Evolutionary conservation across 1,139 yeast genomes (phyloP), one percentile per base, ranked within the genome.

Genomic region (Kazachstania sp.): DNA sequence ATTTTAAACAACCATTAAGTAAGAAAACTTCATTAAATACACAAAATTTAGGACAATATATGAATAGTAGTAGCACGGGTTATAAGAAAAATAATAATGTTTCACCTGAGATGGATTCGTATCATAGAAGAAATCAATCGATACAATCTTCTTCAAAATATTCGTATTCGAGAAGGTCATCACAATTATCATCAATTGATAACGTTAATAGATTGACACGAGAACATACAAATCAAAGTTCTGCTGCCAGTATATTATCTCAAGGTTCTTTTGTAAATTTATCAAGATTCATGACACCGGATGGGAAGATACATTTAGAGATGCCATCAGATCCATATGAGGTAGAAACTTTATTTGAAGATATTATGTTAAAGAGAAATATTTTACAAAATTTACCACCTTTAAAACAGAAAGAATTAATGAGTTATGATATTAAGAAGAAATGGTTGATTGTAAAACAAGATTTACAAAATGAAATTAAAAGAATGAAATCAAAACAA

Each of bases 391-490:
- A 85, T 47, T 71, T 88, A 44, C 95, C 96, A 0, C 78, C 78
- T 28, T 79, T 77, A 49, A 95, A 95, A 9, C 83, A 83, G 54
- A 77, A 74, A 52, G 95, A 86, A 63, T 81, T 92, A 84, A 72
- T 80, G 59, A 78, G 77, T 54, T 88, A 85, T 60, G 78, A 84
- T 39, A 71, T 79, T 0, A 86, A 83, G 46, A 86, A 88, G 58
- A 92, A 92, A 66, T 87, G 97, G 95, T 80, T 86, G 81, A 73
- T 92, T 56, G 84, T 92, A 40, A 81, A 84, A 57, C 97, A 92
- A 63, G 96, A 88, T 64, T 81, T 84, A 32, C 72, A 86, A 48
- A 78, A 90, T 7, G 97, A 86, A 57, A 73, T 73, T 58, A 83
- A 83, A 56, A 74, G 83, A 58, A 72, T 75, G 60, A 76, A 74